Evolutionary conservation across 202 grass and related monocot species (phyloP), one percentile per base, ranked within the genome.

Genomic region (Hordeum pubiflorum): DNA sequence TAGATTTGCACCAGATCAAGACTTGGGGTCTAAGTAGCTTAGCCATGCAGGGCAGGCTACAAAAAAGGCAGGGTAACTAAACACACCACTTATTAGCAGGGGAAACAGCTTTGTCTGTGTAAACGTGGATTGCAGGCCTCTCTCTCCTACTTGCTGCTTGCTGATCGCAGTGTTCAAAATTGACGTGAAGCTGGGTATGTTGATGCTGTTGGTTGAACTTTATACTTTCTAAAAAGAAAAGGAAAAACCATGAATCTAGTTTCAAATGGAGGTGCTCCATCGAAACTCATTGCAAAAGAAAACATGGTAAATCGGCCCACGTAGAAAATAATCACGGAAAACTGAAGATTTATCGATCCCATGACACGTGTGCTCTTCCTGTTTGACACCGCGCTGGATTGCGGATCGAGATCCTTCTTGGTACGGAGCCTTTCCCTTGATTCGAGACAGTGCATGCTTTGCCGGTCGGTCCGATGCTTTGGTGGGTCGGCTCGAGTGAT

Each of bases 11-110:
- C 48, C 9, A 3, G 24, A 33, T 18, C 58, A 59, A 71, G 70
- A 63, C 77, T 81, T 77, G 72, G n/a, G 21, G 46, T 21, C 69
- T 78, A 73, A 87, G 66, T 32, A 71, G 21, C 43, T 81, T 63
- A 71, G 22, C 29, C 18, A 81, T 44, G 55, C 55, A 59, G 61
- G 40, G 55, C 55, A 59, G 61, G 40, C 18, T 23, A 70, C 70
- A 76, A 21, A 80, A 80, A 80, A 63, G 10, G 74, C 24, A 20
- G 10, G 7, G 34, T 46, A 22, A 55, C 14, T 55, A 68, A 33
- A 14, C 24, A 38, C 9, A 20, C 18, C 9, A 39, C 9, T 9
- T 39, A 38, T 39, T 0, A 6, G 57, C 6, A 17, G 55, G 18
- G 56, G 55, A 63, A n/a, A 17, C 43, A 15, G 14, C 18, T 72